Evolutionary conservation across 768 basidiomycete species (phyloP), one percentile per base, ranked within the genome.

Genomic region (Tephrocybe rancida): DNA sequence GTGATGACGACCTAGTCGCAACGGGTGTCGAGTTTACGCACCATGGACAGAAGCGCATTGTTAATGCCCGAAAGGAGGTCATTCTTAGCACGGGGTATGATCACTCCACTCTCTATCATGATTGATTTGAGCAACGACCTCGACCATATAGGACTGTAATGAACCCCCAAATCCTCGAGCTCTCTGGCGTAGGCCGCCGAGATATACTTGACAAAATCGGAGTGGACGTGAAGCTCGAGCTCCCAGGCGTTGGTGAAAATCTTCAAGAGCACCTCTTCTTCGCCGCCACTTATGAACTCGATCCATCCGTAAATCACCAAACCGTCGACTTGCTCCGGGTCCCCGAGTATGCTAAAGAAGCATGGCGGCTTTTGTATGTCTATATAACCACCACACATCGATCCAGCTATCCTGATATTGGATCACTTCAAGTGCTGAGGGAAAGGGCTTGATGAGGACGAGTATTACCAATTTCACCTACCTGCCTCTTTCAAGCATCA

Each of bases 401-500:
- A 13, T 37, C 14, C 35, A 4, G 35, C 4, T 37, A 8, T 9
- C 35, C 22, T 38, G 22, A 30, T 10, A 4, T 5, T 46, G 14
- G 27, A 42, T 43, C 16, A 21, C n/a, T n/a, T 30, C 27, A 29
- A 66, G 69, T 43, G 61, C 61, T 39, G 54, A 64, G 25, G 62
- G 64, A 1, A 64, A 68, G 49, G 70, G 67, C 8, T 41, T 66
- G n/a, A 50, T 65, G 35, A 61, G 65, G 16, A 60, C 50, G 25
- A 64, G 64, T 5, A 56, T 73, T 21, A 67, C 64, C 5, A 61
- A 61, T 2, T 64, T 70, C 22, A 58, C 69, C 3, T 73, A 64
- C 53, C 57, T 70, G 9, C 67, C 70, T 0, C 47, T 73, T 3
- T 55, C 62, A 1, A 37, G 50, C 18, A 58, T 55, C 1, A 63